These are phyloP conservation scores for Termitomyces sp. DNA, from an alignment of 768 basidiomycete species.

Conservation along the genomic window DNA sequence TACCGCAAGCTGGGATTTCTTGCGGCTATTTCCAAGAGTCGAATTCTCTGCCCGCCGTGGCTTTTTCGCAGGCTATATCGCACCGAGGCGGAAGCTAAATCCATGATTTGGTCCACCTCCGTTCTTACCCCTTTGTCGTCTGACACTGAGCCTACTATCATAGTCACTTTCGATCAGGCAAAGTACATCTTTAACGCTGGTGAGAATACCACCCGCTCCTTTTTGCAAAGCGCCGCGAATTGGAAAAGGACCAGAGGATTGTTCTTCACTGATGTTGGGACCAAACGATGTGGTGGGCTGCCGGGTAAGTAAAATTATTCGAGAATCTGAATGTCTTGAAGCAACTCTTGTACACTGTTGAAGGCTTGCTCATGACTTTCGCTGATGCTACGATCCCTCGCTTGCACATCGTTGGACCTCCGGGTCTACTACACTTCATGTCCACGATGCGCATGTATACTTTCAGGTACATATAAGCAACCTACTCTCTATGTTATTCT, in stretches of 20 bases:
- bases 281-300: constrained; percentile 64
- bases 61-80: constrained; percentile 9
- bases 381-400: constrained; percentile 62
- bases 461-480: constrained; percentile 46
- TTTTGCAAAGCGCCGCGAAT: constrained; percentile 58
- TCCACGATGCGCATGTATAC: constrained; percentile 67
- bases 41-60: constrained; percentile 1
- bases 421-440: constrained; percentile 62
- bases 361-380: constrained; percentile 74
- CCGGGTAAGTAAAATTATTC: constrained; percentile 42
- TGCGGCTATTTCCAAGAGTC: background rate
- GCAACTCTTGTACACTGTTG: background rate
- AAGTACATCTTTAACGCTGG: constrained; percentile 89
- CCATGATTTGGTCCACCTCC: constrained; percentile 59
- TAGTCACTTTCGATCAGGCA: constrained; percentile 68
- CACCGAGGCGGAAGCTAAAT: constrained; percentile 2
- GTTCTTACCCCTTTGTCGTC: constrained; percentile 53
- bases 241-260: constrained; percentile 64
- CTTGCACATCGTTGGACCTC: constrained; percentile 66
- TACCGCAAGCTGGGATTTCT: constrained; percentile 9
- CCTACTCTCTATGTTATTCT: constrained; percentile 1
- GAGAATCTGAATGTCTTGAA: background rate
- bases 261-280: constrained; percentile 64
- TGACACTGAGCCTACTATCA: constrained; percentile 78
- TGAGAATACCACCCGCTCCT: constrained; percentile 73